Conservation (phyloP, 2,329 filamentous ascomycete species). For the Stenocarpella maydis region DNA sequence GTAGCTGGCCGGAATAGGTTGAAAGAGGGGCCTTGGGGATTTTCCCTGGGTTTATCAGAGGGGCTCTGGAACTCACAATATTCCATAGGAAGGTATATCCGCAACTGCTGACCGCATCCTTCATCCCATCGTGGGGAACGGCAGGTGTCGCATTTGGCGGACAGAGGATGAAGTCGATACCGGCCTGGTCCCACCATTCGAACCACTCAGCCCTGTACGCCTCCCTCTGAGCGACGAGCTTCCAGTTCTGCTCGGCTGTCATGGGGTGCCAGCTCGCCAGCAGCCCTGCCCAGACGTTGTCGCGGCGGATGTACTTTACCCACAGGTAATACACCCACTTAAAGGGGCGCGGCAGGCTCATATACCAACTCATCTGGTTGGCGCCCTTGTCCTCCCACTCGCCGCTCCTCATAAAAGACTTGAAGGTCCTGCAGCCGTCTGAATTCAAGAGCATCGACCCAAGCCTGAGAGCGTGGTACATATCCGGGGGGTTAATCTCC, state of each 20-base stretch:
- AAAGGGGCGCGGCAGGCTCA: conserved; percentile 74
- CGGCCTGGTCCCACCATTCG: conserved; percentile 80
- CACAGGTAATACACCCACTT: conserved; percentile 90
- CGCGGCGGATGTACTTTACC: conserved; percentile 82
- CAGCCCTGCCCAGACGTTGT: conserved; percentile 80
- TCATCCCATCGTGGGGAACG: conserved; percentile 86
- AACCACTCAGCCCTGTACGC: conserved; percentile 81
- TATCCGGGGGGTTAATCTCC: conserved; percentile 69
- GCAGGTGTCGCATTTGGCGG: conserved; percentile 92
- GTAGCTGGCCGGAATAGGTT: background rate
- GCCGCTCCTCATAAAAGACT: conserved; percentile 76
- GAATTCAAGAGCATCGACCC: conserved; percentile 84
- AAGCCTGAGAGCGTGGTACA: conserved; percentile 78
- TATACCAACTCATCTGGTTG: conserved; percentile 76
- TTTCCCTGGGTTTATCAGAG: background rate
- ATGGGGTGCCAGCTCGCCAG: conserved; percentile 78
- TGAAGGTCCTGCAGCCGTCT: conserved; percentile 84
- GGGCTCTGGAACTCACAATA: conserved; percentile 62
- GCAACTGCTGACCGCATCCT: conserved; percentile 83
- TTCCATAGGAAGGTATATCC: conserved; percentile 97
- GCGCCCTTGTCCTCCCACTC: conserved; percentile 85
- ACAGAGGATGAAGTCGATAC: conserved; percentile 80
- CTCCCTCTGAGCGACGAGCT: conserved; percentile 80
- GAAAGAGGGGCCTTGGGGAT: background rate
- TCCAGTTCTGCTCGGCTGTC: conserved; percentile 81